Evolutionary conservation across 2,329 filamentous ascomycete genomes (phyloP).

Genomic region (Epichloe coenophiala): DNA sequence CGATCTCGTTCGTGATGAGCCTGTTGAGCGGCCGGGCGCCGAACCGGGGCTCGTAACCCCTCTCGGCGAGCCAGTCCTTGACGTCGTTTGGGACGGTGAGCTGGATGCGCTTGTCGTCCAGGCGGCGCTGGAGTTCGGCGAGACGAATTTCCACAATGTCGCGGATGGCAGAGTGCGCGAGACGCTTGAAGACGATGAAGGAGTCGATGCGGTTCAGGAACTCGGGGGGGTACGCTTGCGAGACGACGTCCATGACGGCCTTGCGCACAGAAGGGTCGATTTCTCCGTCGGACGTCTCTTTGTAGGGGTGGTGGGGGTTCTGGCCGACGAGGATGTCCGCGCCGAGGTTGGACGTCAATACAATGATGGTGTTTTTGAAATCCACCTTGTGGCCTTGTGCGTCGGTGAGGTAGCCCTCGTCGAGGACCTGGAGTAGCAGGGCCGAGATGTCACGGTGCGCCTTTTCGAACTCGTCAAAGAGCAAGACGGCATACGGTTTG

Average conservation of each 20-base stretch:
- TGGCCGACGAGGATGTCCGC: constrained; percentile 79
- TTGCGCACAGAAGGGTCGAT: constrained; percentile 61
- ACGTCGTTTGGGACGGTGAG: constrained; percentile 59
- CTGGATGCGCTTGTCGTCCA: constrained; percentile 74
- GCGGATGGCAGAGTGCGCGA: constrained; percentile 63
- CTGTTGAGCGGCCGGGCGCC: constrained; percentile 85
- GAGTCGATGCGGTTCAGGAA: constrained; percentile 96
- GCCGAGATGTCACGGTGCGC: constrained; percentile 91
- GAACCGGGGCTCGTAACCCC: constrained; percentile 82
- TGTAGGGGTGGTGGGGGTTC: constrained; percentile 50
- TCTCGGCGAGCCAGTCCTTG: constrained; percentile 75
- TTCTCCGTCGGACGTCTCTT: constrained; percentile 48
- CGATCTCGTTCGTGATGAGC: constrained; percentile 79
- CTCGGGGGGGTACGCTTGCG: constrained; percentile 65
- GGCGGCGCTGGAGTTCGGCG: constrained; percentile 65
- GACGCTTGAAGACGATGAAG: constrained; percentile 88
- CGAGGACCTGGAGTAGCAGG: constrained; percentile 81
- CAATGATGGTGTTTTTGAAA: constrained; percentile 92
- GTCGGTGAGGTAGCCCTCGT: constrained; percentile 92
- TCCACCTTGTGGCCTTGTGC: constrained; percentile 93
- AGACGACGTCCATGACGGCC: constrained; percentile 81
- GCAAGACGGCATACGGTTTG: constrained; percentile 86
- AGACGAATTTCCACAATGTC: constrained; percentile 92
- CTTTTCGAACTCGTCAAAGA: constrained; percentile 98
- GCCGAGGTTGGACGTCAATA: constrained; percentile 89